Evolutionary conservation across 495 filamentous ascomycete genomes (phyloP), one percentile per base, ranked within the genome.

Genomic region (Cercophora sp.): DNA sequence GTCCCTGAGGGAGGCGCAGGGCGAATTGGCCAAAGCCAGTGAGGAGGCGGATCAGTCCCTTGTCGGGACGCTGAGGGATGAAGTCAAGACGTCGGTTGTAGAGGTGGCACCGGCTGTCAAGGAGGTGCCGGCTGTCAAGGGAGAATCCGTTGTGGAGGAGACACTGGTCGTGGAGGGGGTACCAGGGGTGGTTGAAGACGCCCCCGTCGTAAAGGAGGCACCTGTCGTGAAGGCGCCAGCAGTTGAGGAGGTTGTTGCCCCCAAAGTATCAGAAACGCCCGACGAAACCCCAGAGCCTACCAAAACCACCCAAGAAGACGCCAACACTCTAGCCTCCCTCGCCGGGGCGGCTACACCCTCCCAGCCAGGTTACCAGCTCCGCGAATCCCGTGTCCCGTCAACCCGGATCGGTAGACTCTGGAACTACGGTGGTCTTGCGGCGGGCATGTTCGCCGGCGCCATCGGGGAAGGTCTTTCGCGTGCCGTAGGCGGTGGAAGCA

Each of bases 391-490:
- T 51, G 91, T 98, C 2, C 93, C 93, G 8, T 89, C 93, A 4
- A 87, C 89, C 19, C 84, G 93, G 1, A 64, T 98, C 32, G 85
- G 91, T 20, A 77, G 93, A 51, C 66, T 98, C 11, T 96, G 92
- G 86, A 92, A 97, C 64, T 98, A 97, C 68, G 82, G 89, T 48
- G 90, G 94, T 1, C 75, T 98, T 4, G 93, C 89, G 24, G 89
- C 89, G 0, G 92, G 92, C 20, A 96, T 98, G 91, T 84, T 95
- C 9, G 91, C 93, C 61, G 93, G 93, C n/a, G 91, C 88, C 1
- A 81, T 95, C 34, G 84, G 82, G 16, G 93, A 98, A 66, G 81
- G 86, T 23, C 61, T 97, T 34, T 85, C 87, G 48, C 81, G 92
- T 26, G 82, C 82, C 2, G 61, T 79, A 8, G 74, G 84, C 49